Evolutionary conservation across 805 yeast genomes (phyloP).

Genomic region (Yarrowia sp.): DNA sequence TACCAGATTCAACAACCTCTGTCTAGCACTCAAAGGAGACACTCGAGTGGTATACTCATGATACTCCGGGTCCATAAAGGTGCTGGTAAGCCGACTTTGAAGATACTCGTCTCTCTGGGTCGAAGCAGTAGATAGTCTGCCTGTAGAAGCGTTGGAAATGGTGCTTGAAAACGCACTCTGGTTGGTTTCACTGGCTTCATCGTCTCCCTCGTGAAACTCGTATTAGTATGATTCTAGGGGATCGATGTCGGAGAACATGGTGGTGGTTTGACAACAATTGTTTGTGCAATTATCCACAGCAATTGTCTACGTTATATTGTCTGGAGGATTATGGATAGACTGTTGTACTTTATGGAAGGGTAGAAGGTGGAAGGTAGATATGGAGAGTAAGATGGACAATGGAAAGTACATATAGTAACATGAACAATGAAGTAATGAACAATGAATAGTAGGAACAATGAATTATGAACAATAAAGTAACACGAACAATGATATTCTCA

Average conservation of each 20-base stretch:
- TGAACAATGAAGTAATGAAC: no score
- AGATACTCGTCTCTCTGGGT: background rate
- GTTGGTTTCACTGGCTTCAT: background rate
- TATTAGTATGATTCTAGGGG: background rate
- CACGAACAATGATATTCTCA: no score
- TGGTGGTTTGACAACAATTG: no score
- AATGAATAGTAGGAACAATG: no score
- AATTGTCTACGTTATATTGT: no score
- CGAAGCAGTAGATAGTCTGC: background rate
- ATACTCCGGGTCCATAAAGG: background rate
- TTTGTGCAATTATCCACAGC: no score
- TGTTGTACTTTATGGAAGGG: no score
- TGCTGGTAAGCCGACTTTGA: background rate
- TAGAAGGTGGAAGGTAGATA: no score
- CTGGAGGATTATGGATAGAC: background rate
- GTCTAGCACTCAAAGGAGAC: background rate
- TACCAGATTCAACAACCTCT: background rate
- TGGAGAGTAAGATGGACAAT: no score
- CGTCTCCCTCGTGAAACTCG: background rate
- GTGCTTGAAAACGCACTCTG: background rate
- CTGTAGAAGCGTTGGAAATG: background rate
- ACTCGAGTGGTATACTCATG: background rate
- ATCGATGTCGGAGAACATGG: background rate
- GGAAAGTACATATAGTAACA: no score
- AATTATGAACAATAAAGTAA: no score